These are phyloP conservation scores for Zymoseptoria brevis DNA, from an alignment of 2,329 filamentous ascomycete genomes.

Conservation along the genomic window DNA sequence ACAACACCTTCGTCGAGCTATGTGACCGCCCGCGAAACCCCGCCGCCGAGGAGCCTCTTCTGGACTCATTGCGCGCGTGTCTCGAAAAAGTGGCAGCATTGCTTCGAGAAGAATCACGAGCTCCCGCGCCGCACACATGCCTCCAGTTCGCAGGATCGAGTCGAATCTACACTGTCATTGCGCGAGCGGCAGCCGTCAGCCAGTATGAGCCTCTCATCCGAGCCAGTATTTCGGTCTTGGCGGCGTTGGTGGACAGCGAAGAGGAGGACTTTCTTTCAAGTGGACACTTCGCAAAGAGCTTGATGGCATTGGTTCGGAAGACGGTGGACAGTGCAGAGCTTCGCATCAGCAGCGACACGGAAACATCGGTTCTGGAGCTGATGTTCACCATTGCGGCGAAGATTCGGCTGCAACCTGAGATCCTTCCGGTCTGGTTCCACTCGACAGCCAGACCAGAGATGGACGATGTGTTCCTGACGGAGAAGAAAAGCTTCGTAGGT, in stretches of 20 bases:
- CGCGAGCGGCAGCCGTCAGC: slow-evolving; percentile 77
- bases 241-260: slow-evolving; percentile 88
- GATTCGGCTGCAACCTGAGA: slow-evolving; percentile 79
- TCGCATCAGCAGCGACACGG: slow-evolving; percentile 68
- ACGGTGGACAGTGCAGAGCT: slow-evolving; percentile 68
- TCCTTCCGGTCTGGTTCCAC: slow-evolving; percentile 87
- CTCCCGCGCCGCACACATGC: slow-evolving; percentile 83
- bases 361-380: slow-evolving; percentile 82
- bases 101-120: slow-evolving; percentile 80
- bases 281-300: slow-evolving; percentile 70
- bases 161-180: slow-evolving; percentile 82
- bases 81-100: slow-evolving; percentile 55
- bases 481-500: slow-evolving; percentile 67
- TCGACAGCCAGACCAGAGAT: slow-evolving; percentile 30
- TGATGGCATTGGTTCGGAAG: slow-evolving; percentile 77
- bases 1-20: slow-evolving; percentile 54
- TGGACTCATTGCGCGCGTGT: slow-evolving; percentile 43
- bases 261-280: slow-evolving; percentile 92
- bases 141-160: slow-evolving; percentile 77
- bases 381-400: slow-evolving; percentile 96
- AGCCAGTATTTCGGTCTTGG: slow-evolving; percentile 78
- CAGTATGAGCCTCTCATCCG: slow-evolving; percentile 80
- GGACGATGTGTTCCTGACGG: slow-evolving; percentile 36
- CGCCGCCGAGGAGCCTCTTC: slow-evolving; percentile 44
- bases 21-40: slow-evolving; percentile 50